Evolutionary conservation across 805 yeast genomes (phyloP).

Genomic region (Lachancea mirantina): DNA sequence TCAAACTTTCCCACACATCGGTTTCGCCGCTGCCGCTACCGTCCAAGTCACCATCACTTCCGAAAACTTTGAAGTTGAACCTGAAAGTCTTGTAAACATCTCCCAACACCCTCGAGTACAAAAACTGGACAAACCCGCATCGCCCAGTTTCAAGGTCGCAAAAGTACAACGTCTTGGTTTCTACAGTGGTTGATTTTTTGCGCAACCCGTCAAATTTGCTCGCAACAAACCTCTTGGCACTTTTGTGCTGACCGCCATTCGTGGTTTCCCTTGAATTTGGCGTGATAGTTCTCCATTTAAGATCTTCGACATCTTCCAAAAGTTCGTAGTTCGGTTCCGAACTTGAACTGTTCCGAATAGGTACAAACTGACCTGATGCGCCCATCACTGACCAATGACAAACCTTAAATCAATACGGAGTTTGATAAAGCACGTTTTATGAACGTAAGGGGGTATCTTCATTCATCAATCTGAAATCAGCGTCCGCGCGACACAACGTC

Average conservation of each 20-base stretch:
- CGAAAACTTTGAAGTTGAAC: constrained; percentile 41
- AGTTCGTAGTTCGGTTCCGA: constrained; percentile 1
- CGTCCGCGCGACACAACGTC: too few species aligned
- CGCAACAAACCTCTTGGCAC: constrained; percentile 8
- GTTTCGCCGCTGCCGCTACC: constrained; percentile 28
- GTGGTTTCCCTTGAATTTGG: too few species aligned
- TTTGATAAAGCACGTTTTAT: too few species aligned
- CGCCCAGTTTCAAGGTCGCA: constrained; percentile 37
- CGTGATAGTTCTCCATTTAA: constrained; percentile 10
- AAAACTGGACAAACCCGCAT: constrained; percentile 46
- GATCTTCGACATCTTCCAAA: neutral
- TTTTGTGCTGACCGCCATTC: too few species aligned
- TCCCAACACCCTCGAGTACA: constrained; percentile 43
- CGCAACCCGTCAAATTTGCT: neutral
- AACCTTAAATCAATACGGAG: too few species aligned
- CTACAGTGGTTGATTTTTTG: constrained; percentile 36
- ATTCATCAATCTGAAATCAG: too few species aligned
- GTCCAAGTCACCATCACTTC: constrained; percentile 12
- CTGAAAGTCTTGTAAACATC: constrained; percentile 50
- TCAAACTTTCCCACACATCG: constrained; percentile 43
- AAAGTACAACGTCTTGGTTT: constrained; percentile 50
- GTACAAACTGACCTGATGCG: neutral
- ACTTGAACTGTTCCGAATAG: constrained; percentile 1
- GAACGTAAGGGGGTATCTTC: too few species aligned
- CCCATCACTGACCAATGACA: too few species aligned